Evolutionary conservation across 305 asterid species (phyloP).

Genomic region (Fraxinus floribunda): DNA sequence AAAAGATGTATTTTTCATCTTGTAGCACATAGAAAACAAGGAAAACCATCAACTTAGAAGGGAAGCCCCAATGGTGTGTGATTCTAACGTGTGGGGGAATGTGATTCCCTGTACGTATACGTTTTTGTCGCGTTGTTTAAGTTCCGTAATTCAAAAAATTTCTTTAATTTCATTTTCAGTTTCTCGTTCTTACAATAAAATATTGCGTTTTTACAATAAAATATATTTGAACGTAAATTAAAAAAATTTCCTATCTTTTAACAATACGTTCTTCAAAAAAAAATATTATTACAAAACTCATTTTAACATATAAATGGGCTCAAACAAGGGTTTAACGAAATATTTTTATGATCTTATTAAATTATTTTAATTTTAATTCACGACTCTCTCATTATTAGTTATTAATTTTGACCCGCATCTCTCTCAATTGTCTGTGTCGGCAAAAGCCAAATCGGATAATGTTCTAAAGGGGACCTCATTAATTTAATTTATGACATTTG

Average conservation of each 20-base stretch:
- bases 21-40: neutral
- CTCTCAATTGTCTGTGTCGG: neutral
- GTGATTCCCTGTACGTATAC: neutral
- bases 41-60: neutral
- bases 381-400: neutral
- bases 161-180: too few relatives aligned
- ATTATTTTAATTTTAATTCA: too few relatives aligned
- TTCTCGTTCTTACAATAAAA: too few relatives aligned
- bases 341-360: too few relatives aligned
- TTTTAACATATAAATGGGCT: too few relatives aligned
- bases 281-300: too few relatives aligned
- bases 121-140: neutral
- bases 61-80: neutral
- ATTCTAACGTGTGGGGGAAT: neutral
- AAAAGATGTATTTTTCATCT: neutral
- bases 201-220: too few relatives aligned
- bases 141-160: too few relatives aligned
- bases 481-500: neutral
- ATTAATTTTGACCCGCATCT: neutral
- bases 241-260: too few relatives aligned
- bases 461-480: neutral
- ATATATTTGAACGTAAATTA: too few relatives aligned
- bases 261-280: too few relatives aligned
- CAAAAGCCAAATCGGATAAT: neutral
- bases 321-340: too few relatives aligned